A percentile compares a stretch with the other conserved stretches of the same genome.
phyloP scores from a whole-genome alignment of 1,139 yeast species.

The Hansenula anomala region DNA sequence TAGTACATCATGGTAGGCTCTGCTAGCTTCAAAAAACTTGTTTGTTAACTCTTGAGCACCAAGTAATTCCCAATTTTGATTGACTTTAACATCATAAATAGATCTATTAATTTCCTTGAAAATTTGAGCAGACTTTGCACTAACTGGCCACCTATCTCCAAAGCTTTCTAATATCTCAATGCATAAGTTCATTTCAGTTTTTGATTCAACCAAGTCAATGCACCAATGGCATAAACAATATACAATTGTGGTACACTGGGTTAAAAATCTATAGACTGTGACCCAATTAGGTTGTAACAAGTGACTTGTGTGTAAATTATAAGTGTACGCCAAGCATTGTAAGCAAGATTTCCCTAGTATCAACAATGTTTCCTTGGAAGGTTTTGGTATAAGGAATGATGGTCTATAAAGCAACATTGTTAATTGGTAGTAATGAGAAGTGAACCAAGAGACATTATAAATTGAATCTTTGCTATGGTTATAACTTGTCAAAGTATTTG shows the following conservation, averaged over 20 bases:
- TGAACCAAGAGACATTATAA: slow-evolving; percentile 41
- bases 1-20: slow-evolving; percentile 40
- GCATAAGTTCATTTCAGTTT: slow-evolving; percentile 39
- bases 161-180: slow-evolving; percentile 41
- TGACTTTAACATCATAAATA: slow-evolving; percentile 34
- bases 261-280: slow-evolving; percentile 38
- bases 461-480: slow-evolving; percentile 24
- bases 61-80: slow-evolving; percentile 31
- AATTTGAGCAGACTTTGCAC: slow-evolving; percentile 38
- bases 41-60: slow-evolving; percentile 35
- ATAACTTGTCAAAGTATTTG: slow-evolving; percentile 22
- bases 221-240: slow-evolving; percentile 42
- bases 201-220: slow-evolving; percentile 38
- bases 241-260: slow-evolving; percentile 39
- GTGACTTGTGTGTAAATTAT: slow-evolving; percentile 36
- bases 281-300: slow-evolving; percentile 45
- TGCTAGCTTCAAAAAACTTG: slow-evolving; percentile 38
- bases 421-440: slow-evolving; percentile 40
- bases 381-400: slow-evolving; percentile 40
- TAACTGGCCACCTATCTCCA: slow-evolving; percentile 42
- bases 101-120: slow-evolving; percentile 37
- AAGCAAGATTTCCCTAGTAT: slow-evolving; percentile 36
- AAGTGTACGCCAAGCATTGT: slow-evolving; percentile 36
- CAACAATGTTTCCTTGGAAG: slow-evolving; percentile 32
- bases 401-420: slow-evolving; percentile 41